Base-by-base conservation (phyloP, 257 asterid genomes). In the Cruciata laevipes region DNA sequence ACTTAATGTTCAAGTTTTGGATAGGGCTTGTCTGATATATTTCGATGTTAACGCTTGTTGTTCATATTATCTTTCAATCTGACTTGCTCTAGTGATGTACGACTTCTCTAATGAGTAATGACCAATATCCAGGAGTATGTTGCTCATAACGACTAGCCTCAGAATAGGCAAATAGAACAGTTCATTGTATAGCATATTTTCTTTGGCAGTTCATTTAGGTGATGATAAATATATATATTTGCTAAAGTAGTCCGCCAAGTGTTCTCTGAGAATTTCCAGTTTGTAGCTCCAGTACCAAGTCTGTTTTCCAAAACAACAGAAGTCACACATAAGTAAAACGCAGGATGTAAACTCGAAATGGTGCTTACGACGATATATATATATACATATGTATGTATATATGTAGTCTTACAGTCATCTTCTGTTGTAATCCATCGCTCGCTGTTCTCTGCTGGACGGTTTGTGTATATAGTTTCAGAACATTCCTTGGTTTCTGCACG, bases 381-480 rank as follows among this genome's bases (percentile, higher is more conserved):
- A n/a, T n/a, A n/a, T n/a, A n/a, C n/a, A n/a, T n/a, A n/a, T n/a
- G n/a, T n/a, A n/a, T n/a, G n/a, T n/a, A n/a, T n/a, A n/a, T n/a
- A n/a, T n/a, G n/a, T n/a, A n/a, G n/a, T n/a, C n/a, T n/a, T n/a
- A n/a, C 85, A 81, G 37, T 81, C 74, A 21, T 68, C 71, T 55
- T 81, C 82, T 35, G 83, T 72, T 53, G 69, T 77, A 67, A 77
- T 81, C 85, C 85, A 81, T 69, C 67, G 76, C 70, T 75, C 85
- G 6, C 71, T 67, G n/a, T 69, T 71, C 20, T 33, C 69, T 24
- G 24, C 35, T 47, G 44, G 64, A 38, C 49, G 11, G 49, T 20
- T 37, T n/a, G 14, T 31, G 63, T 44, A 55, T 14, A 42, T 32
- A 20, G 37, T 49, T 31, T 53, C 59, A 16, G 72, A 33, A 70